These are phyloP conservation scores for Gaeumannomyces sp. DNA, from an alignment of 2,329 filamentous ascomycete genomes.

Conservation along the genomic window DNA sequence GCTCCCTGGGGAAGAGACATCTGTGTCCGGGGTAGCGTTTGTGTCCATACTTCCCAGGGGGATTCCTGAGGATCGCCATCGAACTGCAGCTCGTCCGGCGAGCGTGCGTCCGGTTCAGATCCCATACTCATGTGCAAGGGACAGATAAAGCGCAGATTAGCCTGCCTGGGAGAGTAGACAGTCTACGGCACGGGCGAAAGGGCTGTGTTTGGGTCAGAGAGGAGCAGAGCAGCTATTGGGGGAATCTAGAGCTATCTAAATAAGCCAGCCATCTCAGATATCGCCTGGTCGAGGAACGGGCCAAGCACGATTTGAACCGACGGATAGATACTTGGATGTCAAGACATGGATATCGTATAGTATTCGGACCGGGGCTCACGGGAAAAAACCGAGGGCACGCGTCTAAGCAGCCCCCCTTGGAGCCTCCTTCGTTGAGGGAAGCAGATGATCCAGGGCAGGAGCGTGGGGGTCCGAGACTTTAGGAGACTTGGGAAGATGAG, in stretches of 20 bases:
- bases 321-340: too few relatives aligned
- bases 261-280: not conserved
- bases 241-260: not conserved
- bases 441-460: not conserved
- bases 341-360: too few relatives aligned
- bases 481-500: constrained; percentile 18
- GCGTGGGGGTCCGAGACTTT: not conserved
- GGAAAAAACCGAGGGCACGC: too few relatives aligned
- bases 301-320: too few relatives aligned
- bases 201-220: not conserved
- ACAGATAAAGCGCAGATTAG: not conserved
- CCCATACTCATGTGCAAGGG: not conserved
- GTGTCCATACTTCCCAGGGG: constrained; percentile 29
- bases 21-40: constrained; percentile 43
- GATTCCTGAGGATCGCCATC: constrained; percentile 27
- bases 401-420: too few relatives aligned
- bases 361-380: too few relatives aligned
- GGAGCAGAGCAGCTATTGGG: not conserved
- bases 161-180: not conserved
- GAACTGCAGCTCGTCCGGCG: not conserved
- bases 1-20: constrained; percentile 40
- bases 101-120: not conserved
- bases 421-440: not conserved
- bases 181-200: too few relatives aligned
- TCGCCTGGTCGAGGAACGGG: not conserved